Percentiles rank a stretch among this genome's conserved stretches.
Conservation (phyloP, 179 eudicot genomes). For the Nepenthes alata region DNA sequence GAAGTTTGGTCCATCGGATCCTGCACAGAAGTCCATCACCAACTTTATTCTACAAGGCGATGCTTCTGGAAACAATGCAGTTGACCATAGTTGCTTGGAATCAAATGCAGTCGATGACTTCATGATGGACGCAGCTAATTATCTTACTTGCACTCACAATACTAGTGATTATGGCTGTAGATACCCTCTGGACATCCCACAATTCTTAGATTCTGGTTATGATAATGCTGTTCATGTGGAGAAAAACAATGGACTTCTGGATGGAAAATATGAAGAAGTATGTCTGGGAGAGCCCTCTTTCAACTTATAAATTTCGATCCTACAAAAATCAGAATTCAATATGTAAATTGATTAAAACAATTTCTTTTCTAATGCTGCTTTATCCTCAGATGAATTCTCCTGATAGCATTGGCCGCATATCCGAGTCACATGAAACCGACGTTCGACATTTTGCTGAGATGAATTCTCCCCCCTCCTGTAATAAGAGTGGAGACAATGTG, state of each 20-base stretch:
- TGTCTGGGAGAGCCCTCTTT: background rate
- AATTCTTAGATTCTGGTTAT: conserved; percentile 19
- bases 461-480: conserved; percentile 6
- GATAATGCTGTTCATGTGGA: conserved; percentile 12
- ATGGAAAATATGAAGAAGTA: conserved; percentile 22
- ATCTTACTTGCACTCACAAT: conserved; percentile 17
- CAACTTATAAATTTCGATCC: background rate
- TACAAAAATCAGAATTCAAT: too few species aligned
- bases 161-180: conserved; percentile 11
- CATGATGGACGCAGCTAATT: conserved; percentile 10
- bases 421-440: conserved; percentile 13
- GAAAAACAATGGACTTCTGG: conserved; percentile 5
- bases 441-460: conserved; percentile 11
- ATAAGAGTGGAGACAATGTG: conserved; percentile 10
- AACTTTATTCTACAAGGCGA: conserved; percentile 43
- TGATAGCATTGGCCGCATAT: conserved; percentile 6
- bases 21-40: conserved; percentile 73
- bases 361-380: background rate
- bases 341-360: background rate
- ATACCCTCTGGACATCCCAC: conserved; percentile 20
- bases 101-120: conserved; percentile 22
- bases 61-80: conserved; percentile 19
- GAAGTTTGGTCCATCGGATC: conserved; percentile 48
- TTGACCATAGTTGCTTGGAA: conserved; percentile 13
- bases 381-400: conserved; percentile 11